These are phyloP conservation scores for Phytophthora citrophthora DNA, from an alignment of 352 stramenopile genomes.

Conservation along the genomic window DNA sequence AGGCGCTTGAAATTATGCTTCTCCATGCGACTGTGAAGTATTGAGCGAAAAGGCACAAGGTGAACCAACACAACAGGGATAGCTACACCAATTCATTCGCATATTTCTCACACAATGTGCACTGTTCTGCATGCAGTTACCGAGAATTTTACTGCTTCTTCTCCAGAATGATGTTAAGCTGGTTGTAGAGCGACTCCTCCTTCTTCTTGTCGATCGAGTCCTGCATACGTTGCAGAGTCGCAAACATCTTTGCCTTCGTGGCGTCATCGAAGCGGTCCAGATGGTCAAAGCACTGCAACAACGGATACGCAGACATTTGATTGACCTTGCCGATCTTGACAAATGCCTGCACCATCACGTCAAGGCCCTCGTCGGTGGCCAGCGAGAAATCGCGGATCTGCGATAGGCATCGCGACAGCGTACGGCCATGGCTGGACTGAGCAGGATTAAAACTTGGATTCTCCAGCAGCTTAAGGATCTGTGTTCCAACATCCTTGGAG, in stretches of 20 bases:
- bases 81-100: conserved; percentile 11
- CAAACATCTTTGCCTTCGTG: conserved; percentile 61
- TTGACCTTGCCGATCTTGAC: conserved; percentile 86
- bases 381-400: conserved; percentile 82
- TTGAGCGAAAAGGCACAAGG: conserved; percentile 18
- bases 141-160: conserved; percentile 60
- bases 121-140: not conserved
- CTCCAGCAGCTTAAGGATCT: conserved; percentile 71
- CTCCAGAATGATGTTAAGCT: conserved; percentile 87
- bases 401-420: conserved; percentile 65
- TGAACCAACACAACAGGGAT: not conserved
- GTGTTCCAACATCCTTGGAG: conserved; percentile 68
- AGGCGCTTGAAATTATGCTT: conserved; percentile 19
- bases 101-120: conserved; percentile 6
- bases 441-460: conserved; percentile 78
- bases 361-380: conserved; percentile 74
- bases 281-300: conserved; percentile 85
- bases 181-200: conserved; percentile 85
- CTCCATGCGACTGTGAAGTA: conserved; percentile 17
- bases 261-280: conserved; percentile 70
- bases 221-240: conserved; percentile 71
- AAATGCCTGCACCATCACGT: conserved; percentile 77
- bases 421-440: conserved; percentile 77
- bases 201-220: conserved; percentile 82
- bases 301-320: conserved; percentile 84